Percentiles rank a stretch among this genome's conserved stretches.
Evolutionary conservation across 2,329 filamentous ascomycete species (phyloP).

Genomic region (Calonectria hongkongensis): DNA sequence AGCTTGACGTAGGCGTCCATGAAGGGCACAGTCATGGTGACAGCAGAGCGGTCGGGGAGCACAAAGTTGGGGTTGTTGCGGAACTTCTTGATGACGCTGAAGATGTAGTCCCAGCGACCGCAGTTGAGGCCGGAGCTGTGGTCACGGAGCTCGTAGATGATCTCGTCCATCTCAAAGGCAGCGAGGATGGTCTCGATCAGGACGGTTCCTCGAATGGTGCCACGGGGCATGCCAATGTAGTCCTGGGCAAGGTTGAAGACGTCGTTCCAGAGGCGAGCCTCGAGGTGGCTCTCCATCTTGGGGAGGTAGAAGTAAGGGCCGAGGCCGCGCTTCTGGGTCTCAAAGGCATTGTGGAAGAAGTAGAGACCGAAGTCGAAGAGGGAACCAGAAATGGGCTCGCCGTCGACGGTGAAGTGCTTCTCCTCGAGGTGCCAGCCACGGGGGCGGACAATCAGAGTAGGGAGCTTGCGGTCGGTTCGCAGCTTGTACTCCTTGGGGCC

Average conservation of each 20-base stretch:
- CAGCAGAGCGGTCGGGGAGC: slow-evolving; percentile 90
- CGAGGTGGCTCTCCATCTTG: slow-evolving; percentile 98
- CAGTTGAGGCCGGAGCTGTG: slow-evolving; percentile 98
- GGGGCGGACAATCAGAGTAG: slow-evolving; percentile 94
- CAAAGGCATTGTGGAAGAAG: slow-evolving; percentile 98
- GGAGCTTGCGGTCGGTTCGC: slow-evolving; percentile 87
- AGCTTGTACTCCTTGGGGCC: slow-evolving; percentile 98
- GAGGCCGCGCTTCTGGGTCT: slow-evolving; percentile 87
- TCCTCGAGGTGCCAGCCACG: slow-evolving; percentile 99
- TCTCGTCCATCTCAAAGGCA: slow-evolving; percentile 99
- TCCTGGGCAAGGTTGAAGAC: slow-evolving; percentile 97
- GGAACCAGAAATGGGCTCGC: slow-evolving; percentile 92
- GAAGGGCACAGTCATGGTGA: slow-evolving; percentile 99
- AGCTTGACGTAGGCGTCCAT: slow-evolving; percentile 98
- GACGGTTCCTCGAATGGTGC: slow-evolving; percentile 95
- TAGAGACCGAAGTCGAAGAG: slow-evolving; percentile 99
- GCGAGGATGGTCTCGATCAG: slow-evolving; percentile 98
- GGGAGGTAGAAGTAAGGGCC: slow-evolving; percentile 99
- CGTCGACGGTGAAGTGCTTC: slow-evolving; percentile 97
- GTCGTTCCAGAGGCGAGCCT: slow-evolving; percentile 98
- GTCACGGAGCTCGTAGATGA: slow-evolving; percentile 98
- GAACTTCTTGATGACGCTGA: slow-evolving; percentile 99
- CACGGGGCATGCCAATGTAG: slow-evolving; percentile 90
- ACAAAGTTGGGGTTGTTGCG: slow-evolving; percentile 95
- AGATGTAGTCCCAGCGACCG: slow-evolving; percentile 99